These are phyloP conservation scores for Globisporangium polare DNA, from an alignment of 352 stramenopile genomes.

Conservation along the genomic window DNA sequence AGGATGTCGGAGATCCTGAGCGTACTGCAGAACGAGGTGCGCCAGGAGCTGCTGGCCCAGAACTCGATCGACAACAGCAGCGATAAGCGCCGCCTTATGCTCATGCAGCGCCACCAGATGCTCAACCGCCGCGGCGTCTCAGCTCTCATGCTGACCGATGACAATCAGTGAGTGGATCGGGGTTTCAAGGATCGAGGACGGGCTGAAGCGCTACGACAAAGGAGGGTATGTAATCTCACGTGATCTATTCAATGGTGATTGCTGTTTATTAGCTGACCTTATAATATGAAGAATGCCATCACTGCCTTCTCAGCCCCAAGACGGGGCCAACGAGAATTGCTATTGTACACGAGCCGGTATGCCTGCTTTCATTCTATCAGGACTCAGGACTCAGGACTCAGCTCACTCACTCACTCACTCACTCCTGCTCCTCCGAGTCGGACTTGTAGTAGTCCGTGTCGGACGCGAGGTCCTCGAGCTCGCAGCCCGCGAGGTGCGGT, in stretches of 20 bases:
- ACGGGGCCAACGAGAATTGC: not conserved
- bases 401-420: no score
- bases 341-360: conserved; percentile 1
- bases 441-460: conserved; percentile 52
- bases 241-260: not conserved
- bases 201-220: not conserved
- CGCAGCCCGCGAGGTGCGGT: conserved; percentile 17
- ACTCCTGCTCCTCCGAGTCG: conserved; percentile 24
- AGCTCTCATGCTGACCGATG: conserved; percentile 36
- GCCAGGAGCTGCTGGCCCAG: conserved; percentile 67
- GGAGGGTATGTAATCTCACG: not conserved
- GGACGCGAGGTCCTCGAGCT: conserved; percentile 41
- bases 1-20: conserved; percentile 80
- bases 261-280: not conserved
- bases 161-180: not conserved
- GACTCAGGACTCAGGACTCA: no score
- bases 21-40: conserved; percentile 67
- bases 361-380: not conserved
- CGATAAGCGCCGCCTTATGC: conserved; percentile 59
- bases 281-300: conserved; percentile 1
- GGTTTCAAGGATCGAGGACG: not conserved
- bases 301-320: not conserved
- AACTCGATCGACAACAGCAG: conserved; percentile 57
- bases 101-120: conserved; percentile 74
- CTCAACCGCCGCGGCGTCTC: conserved; percentile 68